phyloP scores from a whole-genome alignment of 805 yeast species.

The Ogataea polymorpha region DNA sequence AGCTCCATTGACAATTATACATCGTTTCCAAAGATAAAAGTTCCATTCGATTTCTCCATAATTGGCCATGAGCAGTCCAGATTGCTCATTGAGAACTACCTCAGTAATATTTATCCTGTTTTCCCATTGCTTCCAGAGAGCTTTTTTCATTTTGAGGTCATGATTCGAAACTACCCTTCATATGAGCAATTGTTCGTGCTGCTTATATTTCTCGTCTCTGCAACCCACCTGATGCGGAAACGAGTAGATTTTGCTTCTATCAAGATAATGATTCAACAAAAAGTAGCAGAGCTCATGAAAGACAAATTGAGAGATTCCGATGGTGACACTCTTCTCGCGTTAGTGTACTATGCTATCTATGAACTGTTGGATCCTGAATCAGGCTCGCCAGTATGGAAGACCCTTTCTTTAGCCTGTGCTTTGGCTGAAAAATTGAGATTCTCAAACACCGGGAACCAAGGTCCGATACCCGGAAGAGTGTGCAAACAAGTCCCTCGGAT shows the following conservation, averaged over 20 bases:
- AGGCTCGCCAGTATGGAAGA: slow-evolving; percentile 16
- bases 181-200: slow-evolving; percentile 18
- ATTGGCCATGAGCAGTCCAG: slow-evolving; percentile 16
- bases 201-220: slow-evolving; percentile 17
- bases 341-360: slow-evolving; percentile 16
- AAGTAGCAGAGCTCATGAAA: slow-evolving; percentile 14
- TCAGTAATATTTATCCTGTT: slow-evolving; percentile 16
- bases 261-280: slow-evolving; percentile 19
- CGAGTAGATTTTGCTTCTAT: slow-evolving; percentile 17
- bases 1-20: not conserved
- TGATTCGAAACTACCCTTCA: slow-evolving; percentile 17
- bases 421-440: slow-evolving; percentile 18
- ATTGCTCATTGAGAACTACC: slow-evolving; percentile 19
- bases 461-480: slow-evolving; percentile 14
- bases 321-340: slow-evolving; percentile 17
- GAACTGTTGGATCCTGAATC: slow-evolving; percentile 18
- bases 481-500: slow-evolving; percentile 9
- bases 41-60: slow-evolving; percentile 14
- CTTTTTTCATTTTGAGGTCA: slow-evolving; percentile 20
- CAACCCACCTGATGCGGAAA: slow-evolving; percentile 21
- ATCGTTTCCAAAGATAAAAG: slow-evolving; percentile 1
- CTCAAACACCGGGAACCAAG: slow-evolving; percentile 6
- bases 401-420: slow-evolving; percentile 16
- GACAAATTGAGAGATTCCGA: slow-evolving; percentile 10
- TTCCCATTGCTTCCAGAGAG: slow-evolving; percentile 17